Evolutionary conservation across 2,329 filamentous ascomycete species (phyloP), one percentile per base, ranked within the genome.

Genomic region (Colletotrichum sp.): DNA sequence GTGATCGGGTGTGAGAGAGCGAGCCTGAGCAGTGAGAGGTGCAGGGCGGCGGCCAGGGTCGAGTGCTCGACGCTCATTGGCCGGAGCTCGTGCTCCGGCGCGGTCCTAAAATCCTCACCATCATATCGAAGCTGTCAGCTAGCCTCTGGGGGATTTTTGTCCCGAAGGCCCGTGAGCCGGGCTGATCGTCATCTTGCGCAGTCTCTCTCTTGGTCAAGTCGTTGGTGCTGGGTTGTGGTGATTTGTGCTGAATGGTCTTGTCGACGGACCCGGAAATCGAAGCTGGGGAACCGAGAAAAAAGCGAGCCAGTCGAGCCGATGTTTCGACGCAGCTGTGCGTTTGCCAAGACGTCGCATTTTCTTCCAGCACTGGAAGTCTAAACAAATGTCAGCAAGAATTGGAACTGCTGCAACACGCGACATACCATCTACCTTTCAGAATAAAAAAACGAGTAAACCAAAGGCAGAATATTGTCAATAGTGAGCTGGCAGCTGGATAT

Each of bases 291-390:
- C 22, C 30, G n/a, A 22, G 15, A 39, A 34, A 39, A 12, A 70
- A 30, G 62, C n/a, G 22, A 66, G 68, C n/a, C 57, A 62, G 59
- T 62, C 28, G 59, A 63, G n/a, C 32, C 28, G 59, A 30, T 63
- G 28, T 34, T 32, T 62, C 32, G 59, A 30, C 30, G 36, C 28
- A 62, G 26, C 28, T 18, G 28, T 18, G 68, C 60, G n/a, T 62
- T 30, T 67, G 69, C 73, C 73, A 75, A 72, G 73, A 67, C 63
- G 57, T 75, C 63, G 63, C 72, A 72, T 72, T 63, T 28, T 64
- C 59, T 60, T 39, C 22, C 26, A 66, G 13, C 18, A 18, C 34
- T 36, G 48, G 52, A 67, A 72, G 60, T 26, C 36, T 75, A 39
- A 52, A 39, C 26, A 24, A 15, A 30, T n/a, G 28, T n/a, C 8